Evolutionary conservation across 2,329 filamentous ascomycete genomes (phyloP).

Genomic region (Exophiala spinifera): DNA sequence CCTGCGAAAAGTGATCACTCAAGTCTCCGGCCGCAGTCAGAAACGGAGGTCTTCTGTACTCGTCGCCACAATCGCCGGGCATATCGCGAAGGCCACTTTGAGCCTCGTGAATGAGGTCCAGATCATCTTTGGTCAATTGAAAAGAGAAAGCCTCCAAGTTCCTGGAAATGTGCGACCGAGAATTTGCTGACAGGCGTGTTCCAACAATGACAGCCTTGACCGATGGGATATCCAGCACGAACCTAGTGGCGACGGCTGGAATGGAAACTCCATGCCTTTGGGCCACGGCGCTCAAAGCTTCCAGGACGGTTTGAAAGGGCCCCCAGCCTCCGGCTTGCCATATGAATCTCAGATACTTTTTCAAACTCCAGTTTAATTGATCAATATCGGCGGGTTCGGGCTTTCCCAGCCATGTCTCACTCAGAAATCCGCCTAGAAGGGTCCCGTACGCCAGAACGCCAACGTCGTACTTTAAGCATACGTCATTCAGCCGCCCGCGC

Average conservation of each 20-base stretch:
- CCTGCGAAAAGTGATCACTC: background rate
- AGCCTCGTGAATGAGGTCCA: background rate
- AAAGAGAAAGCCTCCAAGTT: background rate
- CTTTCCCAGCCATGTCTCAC: background rate
- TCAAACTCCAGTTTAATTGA: background rate
- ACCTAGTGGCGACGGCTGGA: background rate
- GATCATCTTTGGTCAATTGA: background rate
- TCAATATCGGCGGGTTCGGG: background rate
- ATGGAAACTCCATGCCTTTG: background rate
- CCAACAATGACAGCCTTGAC: background rate
- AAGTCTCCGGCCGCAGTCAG: background rate
- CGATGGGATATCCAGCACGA: background rate
- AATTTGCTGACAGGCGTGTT: background rate
- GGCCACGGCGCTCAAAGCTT: background rate
- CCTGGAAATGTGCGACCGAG: background rate
- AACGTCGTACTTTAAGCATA: background rate
- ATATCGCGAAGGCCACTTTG: background rate
- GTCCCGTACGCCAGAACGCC: background rate
- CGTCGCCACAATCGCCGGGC: background rate
- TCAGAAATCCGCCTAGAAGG: background rate
- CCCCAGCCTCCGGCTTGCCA: background rate
- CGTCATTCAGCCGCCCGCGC: background rate
- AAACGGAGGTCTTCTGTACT: background rate
- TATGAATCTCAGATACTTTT: conserved; percentile 1
- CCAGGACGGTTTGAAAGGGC: background rate